These are phyloP conservation scores for Luffa acutangula DNA, from an alignment of 306 rosid species.

Conservation along the genomic window DNA sequence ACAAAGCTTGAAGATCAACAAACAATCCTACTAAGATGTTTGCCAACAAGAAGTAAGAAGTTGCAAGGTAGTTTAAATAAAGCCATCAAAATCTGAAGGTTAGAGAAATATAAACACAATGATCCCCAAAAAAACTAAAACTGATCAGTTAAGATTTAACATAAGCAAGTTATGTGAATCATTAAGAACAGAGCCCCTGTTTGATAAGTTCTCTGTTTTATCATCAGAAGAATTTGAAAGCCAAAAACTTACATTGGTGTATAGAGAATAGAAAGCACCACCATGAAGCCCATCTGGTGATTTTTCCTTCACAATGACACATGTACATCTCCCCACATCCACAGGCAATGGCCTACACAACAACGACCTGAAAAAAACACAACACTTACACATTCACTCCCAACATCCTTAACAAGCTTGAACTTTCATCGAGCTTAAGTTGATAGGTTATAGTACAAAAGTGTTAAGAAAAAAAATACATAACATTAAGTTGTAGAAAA, in stretches of 20 bases:
- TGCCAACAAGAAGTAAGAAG: background rate
- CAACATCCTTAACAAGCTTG: background rate
- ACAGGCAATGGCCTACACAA: conserved; percentile 72
- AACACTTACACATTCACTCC: background rate
- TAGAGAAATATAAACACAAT: background rate
- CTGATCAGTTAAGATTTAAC: background rate
- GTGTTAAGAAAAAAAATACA: no score
- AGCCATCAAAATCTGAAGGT: background rate
- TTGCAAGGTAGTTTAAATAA: background rate
- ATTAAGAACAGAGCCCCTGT: background rate
- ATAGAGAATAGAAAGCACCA: conserved; percentile 63
- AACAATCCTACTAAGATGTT: background rate
- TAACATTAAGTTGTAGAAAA: no score
- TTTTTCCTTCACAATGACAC: conserved; percentile 70
- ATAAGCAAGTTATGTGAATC: background rate
- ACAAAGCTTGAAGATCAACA: background rate
- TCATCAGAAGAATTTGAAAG: background rate
- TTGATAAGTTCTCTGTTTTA: background rate
- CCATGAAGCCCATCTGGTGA: conserved; percentile 35
- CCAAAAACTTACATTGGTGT: conserved; percentile 47
- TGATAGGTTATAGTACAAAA: no score
- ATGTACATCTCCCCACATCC: conserved; percentile 78
- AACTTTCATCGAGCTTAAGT: background rate
- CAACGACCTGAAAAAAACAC: conserved; percentile 40
- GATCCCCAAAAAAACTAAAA: background rate